Percentiles rank a stretch among this genome's conserved stretches.
These are phyloP conservation scores for Termitomyces bulborhizus DNA, from an alignment of 768 basidiomycete species.

Conservation along the genomic window DNA sequence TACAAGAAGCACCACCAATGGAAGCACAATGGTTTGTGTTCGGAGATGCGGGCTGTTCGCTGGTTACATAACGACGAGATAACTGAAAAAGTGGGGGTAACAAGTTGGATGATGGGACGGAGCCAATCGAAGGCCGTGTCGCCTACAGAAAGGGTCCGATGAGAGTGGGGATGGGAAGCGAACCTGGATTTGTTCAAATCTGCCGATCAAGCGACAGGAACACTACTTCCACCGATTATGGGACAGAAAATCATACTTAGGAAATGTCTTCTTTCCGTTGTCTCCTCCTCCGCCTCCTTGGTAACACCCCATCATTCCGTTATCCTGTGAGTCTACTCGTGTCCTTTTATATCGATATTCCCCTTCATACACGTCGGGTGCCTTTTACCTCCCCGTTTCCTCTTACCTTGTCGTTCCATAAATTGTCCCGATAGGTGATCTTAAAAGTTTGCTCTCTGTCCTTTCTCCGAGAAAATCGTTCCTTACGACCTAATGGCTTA, in stretches of 20 bases:
- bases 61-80: conserved; percentile 4
- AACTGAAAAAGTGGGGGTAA: neutral
- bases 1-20: conserved; percentile 15
- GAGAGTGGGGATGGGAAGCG: conserved; percentile 22
- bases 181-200: conserved; percentile 21
- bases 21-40: conserved; percentile 16
- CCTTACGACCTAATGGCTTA: conserved; percentile 38
- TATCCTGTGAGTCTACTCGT: conserved; percentile 19
- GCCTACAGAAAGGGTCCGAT: conserved; percentile 34
- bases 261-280: conserved; percentile 23
- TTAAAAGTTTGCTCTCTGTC: conserved; percentile 23
- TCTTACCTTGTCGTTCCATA: conserved; percentile 26
- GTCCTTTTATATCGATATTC: conserved; percentile 28
- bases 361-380: conserved; percentile 27
- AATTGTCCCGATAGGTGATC: conserved; percentile 29
- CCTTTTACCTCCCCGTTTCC: conserved; percentile 21
- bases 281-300: conserved; percentile 33
- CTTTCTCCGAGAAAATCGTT: conserved; percentile 12
- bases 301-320: conserved; percentile 39
- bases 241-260: conserved; percentile 20
- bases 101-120: conserved; percentile 19
- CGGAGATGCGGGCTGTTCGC: conserved; percentile 11
- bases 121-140: conserved; percentile 27
- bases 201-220: conserved; percentile 26
- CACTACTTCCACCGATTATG: conserved; percentile 18